Conservation (phyloP, 768 basidiomycete genomes). For the Mycena galopus region DNA sequence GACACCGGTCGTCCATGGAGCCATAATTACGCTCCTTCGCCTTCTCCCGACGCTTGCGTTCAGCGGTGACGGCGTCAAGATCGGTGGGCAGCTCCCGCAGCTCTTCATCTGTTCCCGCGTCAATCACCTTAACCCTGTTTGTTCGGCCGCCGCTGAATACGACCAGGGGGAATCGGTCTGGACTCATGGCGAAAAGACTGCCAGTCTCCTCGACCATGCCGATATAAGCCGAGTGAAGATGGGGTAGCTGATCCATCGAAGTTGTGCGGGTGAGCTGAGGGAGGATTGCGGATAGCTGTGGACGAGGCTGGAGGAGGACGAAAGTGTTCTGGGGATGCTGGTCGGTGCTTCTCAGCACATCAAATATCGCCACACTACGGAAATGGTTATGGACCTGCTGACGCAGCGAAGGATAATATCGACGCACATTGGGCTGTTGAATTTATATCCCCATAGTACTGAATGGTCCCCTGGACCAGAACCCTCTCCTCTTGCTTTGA, state of each 20-base stretch:
- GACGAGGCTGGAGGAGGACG: slow-evolving; percentile 89
- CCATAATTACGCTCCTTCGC: slow-evolving; percentile 35
- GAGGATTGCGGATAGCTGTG: slow-evolving; percentile 79
- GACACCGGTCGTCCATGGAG: slow-evolving; percentile 33
- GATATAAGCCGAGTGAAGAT: slow-evolving; percentile 81
- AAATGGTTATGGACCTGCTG: not conserved
- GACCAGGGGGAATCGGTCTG: slow-evolving; percentile 84
- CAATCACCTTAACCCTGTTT: slow-evolving; percentile 32
- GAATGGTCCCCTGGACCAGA: slow-evolving; percentile 40
- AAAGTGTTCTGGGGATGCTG: slow-evolving; percentile 65
- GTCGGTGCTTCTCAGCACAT: slow-evolving; percentile 64
- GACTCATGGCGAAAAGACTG: slow-evolving; percentile 89
- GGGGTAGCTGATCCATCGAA: slow-evolving; percentile 49
- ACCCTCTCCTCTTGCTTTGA: slow-evolving; percentile 59
- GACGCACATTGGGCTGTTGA: slow-evolving; percentile 79
- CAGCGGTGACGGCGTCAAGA: slow-evolving; percentile 60
- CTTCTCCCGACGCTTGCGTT: slow-evolving; percentile 57
- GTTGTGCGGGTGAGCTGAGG: slow-evolving; percentile 63
- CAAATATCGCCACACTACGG: slow-evolving; percentile 84
- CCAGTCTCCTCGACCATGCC: slow-evolving; percentile 80
- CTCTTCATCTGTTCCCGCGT: slow-evolving; percentile 19
- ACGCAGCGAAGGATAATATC: not conserved
- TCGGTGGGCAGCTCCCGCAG: slow-evolving; percentile 52
- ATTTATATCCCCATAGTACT: slow-evolving; percentile 70
- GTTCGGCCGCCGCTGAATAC: slow-evolving; percentile 65